A percentile compares a stretch with the other conserved stretches of the same genome.
Evolutionary conservation across 2,329 filamentous ascomycete species (phyloP).

Genomic region (Penicillium sp.): DNA sequence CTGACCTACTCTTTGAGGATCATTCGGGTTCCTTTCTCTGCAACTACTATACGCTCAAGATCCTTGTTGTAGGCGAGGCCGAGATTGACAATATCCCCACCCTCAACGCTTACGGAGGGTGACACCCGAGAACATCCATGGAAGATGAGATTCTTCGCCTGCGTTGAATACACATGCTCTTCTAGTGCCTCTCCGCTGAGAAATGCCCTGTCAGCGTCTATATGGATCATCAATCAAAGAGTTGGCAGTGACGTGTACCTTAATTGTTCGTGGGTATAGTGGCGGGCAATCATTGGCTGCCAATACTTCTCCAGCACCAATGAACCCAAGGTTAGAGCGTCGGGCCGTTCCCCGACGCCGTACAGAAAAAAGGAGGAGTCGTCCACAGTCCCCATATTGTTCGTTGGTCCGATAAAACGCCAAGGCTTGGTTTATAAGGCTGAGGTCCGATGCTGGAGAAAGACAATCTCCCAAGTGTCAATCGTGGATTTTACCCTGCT

Average conservation of each 20-base stretch:
- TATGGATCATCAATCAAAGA: neutral
- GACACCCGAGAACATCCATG: slow-evolving; percentile 25
- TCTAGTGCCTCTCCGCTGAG: slow-evolving; percentile 23
- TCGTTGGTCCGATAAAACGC: neutral
- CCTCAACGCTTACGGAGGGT: slow-evolving; percentile 25
- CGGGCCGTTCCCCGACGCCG: slow-evolving; percentile 32
- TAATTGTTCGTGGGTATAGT: slow-evolving; percentile 30
- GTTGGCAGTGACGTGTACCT: slow-evolving; percentile 16
- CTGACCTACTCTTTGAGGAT: slow-evolving; percentile 27
- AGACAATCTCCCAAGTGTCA: neutral
- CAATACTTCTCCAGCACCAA: slow-evolving; percentile 34
- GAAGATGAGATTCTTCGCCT: slow-evolving; percentile 24
- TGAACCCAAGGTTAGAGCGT: slow-evolving; percentile 31
- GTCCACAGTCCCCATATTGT: slow-evolving; percentile 20
- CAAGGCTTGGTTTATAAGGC: slow-evolving; percentile 2
- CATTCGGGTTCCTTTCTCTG: slow-evolving; percentile 23
- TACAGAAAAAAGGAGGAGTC: slow-evolving; percentile 34
- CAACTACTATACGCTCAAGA: slow-evolving; percentile 27
- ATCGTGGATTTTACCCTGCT: slow-evolving; percentile 6
- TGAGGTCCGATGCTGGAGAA: neutral
- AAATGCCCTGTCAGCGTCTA: neutral
- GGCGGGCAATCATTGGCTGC: slow-evolving; percentile 32
- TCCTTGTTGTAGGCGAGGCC: slow-evolving; percentile 29
- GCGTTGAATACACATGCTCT: slow-evolving; percentile 24
- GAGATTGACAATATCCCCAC: slow-evolving; percentile 29